Conservation (phyloP, 768 basidiomycete genomes). For the Rhodotorula toruloides region DNA sequence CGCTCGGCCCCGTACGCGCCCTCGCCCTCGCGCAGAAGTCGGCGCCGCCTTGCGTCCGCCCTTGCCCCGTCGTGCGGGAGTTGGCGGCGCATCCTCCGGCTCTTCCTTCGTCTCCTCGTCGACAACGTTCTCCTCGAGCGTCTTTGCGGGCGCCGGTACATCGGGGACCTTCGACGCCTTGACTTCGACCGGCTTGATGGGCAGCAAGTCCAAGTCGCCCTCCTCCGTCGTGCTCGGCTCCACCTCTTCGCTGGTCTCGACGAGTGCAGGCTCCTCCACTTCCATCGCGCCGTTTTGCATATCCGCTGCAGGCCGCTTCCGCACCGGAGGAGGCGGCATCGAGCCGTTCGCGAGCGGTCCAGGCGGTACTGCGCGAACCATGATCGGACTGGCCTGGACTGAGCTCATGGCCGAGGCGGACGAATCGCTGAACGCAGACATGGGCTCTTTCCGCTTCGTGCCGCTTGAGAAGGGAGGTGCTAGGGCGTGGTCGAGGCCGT, state of each 20-base stretch:
- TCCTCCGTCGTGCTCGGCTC: not conserved
- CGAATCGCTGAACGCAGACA: constrained; percentile 11
- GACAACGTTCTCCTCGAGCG: not conserved
- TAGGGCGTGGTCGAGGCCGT: not conserved
- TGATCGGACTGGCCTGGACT: not conserved
- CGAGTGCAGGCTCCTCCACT: too few relatives aligned
- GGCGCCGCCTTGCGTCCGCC: too few relatives aligned
- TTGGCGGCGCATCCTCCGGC: too few relatives aligned
- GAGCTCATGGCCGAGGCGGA: too few relatives aligned
- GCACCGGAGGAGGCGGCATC: not conserved
- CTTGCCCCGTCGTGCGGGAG: too few relatives aligned
- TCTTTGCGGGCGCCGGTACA: not conserved
- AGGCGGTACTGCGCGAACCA: too few relatives aligned
- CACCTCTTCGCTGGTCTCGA: not conserved
- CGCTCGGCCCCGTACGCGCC: too few relatives aligned
- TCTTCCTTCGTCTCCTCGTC: not conserved
- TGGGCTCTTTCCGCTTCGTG: constrained; percentile 2
- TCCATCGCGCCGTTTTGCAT: too few relatives aligned
- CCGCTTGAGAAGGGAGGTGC: not conserved
- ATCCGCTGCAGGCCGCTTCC: too few relatives aligned
- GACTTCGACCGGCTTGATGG: not conserved
- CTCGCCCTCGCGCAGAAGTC: too few relatives aligned
- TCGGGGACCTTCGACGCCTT: not conserved
- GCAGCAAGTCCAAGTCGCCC: not conserved
- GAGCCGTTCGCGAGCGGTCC: too few relatives aligned